Percentiles rank a stretch among this genome's conserved stretches.
Evolutionary conservation across 2,329 filamentous ascomycete species (phyloP).

Genomic region (Drechmeria coniospora): DNA sequence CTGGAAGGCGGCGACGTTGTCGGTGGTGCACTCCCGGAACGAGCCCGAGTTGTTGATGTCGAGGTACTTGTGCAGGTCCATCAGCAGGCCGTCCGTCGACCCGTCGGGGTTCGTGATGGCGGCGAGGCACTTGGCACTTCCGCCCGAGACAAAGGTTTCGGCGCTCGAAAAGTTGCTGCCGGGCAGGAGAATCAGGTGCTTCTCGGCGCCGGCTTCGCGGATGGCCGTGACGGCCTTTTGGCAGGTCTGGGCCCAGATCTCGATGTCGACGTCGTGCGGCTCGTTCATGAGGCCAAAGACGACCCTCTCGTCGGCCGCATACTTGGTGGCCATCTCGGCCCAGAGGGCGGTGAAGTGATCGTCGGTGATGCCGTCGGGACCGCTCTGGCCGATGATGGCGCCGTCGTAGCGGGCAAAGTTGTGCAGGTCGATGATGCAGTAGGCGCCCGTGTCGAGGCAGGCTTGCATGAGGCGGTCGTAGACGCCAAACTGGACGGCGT

Average conservation of each 20-base stretch:
- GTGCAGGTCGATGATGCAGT: conserved; percentile 45
- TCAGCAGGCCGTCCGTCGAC: conserved; percentile 35
- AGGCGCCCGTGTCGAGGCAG: conserved; percentile 39
- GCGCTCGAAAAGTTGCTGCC: conserved; percentile 44
- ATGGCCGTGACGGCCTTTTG: conserved; percentile 52
- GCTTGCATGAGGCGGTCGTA: conserved; percentile 41
- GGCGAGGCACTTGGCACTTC: conserved; percentile 33
- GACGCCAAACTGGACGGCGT: conserved; percentile 28
- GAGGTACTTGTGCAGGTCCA: conserved; percentile 47
- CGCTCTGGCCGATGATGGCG: conserved; percentile 48
- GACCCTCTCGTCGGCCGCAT: conserved; percentile 33
- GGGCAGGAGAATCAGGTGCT: conserved; percentile 43
- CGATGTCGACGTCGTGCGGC: conserved; percentile 44
- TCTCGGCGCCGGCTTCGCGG: conserved; percentile 45
- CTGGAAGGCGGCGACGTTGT: conserved; percentile 34
- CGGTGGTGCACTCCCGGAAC: conserved; percentile 32
- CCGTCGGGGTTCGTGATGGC: conserved; percentile 44
- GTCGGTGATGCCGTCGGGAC: conserved; percentile 43
- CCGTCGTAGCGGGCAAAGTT: conserved; percentile 47
- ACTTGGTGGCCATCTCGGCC: conserved; percentile 41
- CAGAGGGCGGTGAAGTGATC: conserved; percentile 43
- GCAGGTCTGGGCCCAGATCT: conserved; percentile 41
- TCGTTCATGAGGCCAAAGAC: conserved; percentile 58
- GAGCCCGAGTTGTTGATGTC: conserved; percentile 41
- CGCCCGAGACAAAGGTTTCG: conserved; percentile 29